These are phyloP conservation scores for Chrysanthemum lavandulifolium DNA, from an alignment of 129 eudicot species.

Conservation along the genomic window DNA sequence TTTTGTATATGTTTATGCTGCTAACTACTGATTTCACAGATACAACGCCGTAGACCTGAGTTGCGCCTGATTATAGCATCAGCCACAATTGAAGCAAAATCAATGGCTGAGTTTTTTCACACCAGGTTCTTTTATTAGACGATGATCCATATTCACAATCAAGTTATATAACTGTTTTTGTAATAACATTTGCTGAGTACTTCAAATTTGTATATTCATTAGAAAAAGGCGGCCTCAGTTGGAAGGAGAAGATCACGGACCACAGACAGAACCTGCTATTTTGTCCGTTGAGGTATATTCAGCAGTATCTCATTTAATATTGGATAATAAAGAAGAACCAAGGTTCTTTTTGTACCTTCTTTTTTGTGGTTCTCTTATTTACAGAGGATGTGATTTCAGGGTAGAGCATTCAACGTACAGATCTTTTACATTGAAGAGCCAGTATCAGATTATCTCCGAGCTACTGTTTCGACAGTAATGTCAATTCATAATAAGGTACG, in stretches of 20 bases:
- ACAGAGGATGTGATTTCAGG: slow-evolving; percentile 49
- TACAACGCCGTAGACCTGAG: slow-evolving; percentile 89
- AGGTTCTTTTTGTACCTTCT: background rate
- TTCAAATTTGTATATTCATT: slow-evolving; percentile 11
- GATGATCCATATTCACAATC: slow-evolving; percentile 3
- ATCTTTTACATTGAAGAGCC: slow-evolving; percentile 79
- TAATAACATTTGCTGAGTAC: background rate
- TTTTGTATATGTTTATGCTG: slow-evolving; percentile 7
- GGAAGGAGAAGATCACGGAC: slow-evolving; percentile 52
- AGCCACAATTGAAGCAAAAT: slow-evolving; percentile 93
- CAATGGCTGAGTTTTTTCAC: slow-evolving; percentile 76
- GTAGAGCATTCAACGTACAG: slow-evolving; percentile 86
- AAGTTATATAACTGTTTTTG: background rate
- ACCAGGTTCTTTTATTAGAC: slow-evolving; percentile 50
- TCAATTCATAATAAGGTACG: slow-evolving; percentile 82
- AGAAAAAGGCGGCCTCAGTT: slow-evolving; percentile 58
- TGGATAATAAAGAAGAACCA: background rate
- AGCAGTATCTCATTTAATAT: background rate
- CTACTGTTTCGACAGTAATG: slow-evolving; percentile 82
- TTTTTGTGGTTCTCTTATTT: slow-evolving; percentile 16
- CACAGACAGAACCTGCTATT: slow-evolving; percentile 78
- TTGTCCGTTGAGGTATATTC: slow-evolving; percentile 88
- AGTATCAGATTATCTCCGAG: slow-evolving; percentile 84
- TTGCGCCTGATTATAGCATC: slow-evolving; percentile 89
- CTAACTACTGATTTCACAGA: slow-evolving; percentile 43